Evolutionary conservation across 306 rosid genomes (phyloP).

Genomic region (Senna siamea): DNA sequence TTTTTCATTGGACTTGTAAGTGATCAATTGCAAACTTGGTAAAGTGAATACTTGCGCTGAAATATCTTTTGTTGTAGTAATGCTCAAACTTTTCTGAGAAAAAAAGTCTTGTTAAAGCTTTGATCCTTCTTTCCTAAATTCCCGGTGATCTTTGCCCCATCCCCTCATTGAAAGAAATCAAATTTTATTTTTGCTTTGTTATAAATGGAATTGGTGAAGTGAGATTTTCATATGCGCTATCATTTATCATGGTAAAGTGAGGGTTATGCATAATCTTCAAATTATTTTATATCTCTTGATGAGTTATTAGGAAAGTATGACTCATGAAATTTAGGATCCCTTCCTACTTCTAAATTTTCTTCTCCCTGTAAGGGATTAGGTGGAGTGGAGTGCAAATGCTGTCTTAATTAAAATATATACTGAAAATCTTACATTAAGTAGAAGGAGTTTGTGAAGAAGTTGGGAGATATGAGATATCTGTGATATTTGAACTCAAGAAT

Average conservation of each 20-base stretch:
- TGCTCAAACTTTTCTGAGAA: slow-evolving; percentile 16
- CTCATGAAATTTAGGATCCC: not conserved
- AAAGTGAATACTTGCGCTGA: slow-evolving; percentile 24
- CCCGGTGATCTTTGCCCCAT: slow-evolving; percentile 1
- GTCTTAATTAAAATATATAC: slow-evolving; percentile 22
- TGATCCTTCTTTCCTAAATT: slow-evolving; percentile 12
- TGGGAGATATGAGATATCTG: slow-evolving; percentile 1
- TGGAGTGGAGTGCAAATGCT: slow-evolving; percentile 19
- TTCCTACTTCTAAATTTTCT: not conserved
- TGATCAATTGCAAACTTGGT: slow-evolving; percentile 30
- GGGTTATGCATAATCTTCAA: slow-evolving; percentile 1
- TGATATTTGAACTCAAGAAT: slow-evolving; percentile 16
- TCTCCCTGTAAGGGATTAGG: slow-evolving; percentile 6
- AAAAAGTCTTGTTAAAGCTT: slow-evolving; percentile 18
- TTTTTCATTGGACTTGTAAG: slow-evolving; percentile 98
- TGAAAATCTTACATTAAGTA: slow-evolving; percentile 10
- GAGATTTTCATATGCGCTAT: slow-evolving; percentile 8
- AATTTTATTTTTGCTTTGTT: slow-evolving; percentile 13
- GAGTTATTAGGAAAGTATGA: slow-evolving; percentile 9
- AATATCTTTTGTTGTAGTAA: slow-evolving; percentile 22
- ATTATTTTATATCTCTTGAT: not conserved
- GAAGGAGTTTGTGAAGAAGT: slow-evolving; percentile 29
- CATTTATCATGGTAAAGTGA: slow-evolving; percentile 6
- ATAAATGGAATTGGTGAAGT: slow-evolving; percentile 14
- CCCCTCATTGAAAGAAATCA: slow-evolving; percentile 18